Base-by-base conservation (phyloP, 108 stramenopile genomes). In the Cyclotella sp. region DNA sequence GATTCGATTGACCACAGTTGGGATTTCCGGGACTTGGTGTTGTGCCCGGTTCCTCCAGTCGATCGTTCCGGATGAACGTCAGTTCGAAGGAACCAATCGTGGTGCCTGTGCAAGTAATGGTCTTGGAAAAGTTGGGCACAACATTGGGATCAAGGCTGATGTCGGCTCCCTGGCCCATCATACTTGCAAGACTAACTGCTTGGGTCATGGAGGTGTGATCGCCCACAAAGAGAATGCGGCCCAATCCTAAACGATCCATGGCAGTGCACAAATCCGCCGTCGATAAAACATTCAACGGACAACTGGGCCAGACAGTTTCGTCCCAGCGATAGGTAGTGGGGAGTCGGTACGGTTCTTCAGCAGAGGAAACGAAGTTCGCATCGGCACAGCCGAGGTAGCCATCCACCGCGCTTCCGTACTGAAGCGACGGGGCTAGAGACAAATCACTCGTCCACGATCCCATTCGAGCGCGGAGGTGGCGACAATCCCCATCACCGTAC, bases 371-470 rank as follows among this genome's bases (percentile, higher is more conserved):
- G 47, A 82, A 82, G 58, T 68, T 57, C 8, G 63, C 24, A 53
- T 82, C 81, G 51, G 81, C 81, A 61, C 73, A 77, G 15, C 81
- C 81, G 6, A 77, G 55, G 62, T 82, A 82, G n/a, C 73, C 73
- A 22, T 77, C 71, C 19, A 82, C 76, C 8, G 81, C 63, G 0
- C 52, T 46, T 1, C 40, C 16, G 39, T 82, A 82, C 42, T 77
- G 81, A 40, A 77, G 39, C 12, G 47, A 52, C 1, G 81, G 64
- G 1, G 81, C 81, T 15, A 75, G 34, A 1, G 66, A 57, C 40
- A 70, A 22, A 60, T 80, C 71, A 9, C 18, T 15, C 19, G 60
- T 3, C 79, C 79, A 80, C 16, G 55, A 39, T 0, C 79, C 79
- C 46, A 76, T 62, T 15, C 79, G 65, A 7, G 68, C 79, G 24